Evolutionary conservation across 1,284 basidiomycete species (phyloP), one percentile per base, ranked within the genome.

Genomic region (Sporisorium graminicola): DNA sequence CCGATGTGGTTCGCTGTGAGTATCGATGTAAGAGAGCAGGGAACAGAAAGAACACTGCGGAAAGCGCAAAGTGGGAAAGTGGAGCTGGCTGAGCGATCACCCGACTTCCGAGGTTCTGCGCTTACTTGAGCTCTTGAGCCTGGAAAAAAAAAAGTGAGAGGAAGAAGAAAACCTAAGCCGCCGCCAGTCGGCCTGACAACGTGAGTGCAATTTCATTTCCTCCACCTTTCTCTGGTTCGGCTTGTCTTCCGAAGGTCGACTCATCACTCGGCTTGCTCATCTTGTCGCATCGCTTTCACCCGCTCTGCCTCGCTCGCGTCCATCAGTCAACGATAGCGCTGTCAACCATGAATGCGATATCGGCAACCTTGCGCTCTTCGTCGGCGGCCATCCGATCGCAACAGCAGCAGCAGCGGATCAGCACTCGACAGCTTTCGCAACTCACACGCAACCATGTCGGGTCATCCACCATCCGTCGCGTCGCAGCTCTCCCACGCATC

Each of bases 31-130:
- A 20, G n/a, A 7, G 27, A 9, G 42, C 37, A 27, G 10, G 20
- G 22, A 16, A 22, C 22, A 42, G 42, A 27, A 29, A 40, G 10
- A 24, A 46, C 1, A 40, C 22, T 51, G 31, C 49, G 47, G 50
- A 18, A 31, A 44, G 37, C 35, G 13, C 27, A 20, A 44, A 49
- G n/a, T 31, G 46, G 42, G 16, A 31, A 24, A 53, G 56, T 31
- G 53, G 35, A 54, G 47, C 31, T 43, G 31, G 52, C 57, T 55
- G 46, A 55, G 64, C 53, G 7, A 44, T 54, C 37, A 46, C 26
- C 64, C 69, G 69, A 66, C 2, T 63, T 42, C 69, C 69, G 64
- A 72, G 26, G 33, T 71, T 65, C 24, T 22, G n/a, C n/a, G 61
- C 57, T 64, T 70, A 70, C 40, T 58, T 70, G 42, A 69, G 66